These are phyloP conservation scores for Russula sp. DNA, from an alignment of 768 basidiomycete genomes.

Conservation along the genomic window DNA sequence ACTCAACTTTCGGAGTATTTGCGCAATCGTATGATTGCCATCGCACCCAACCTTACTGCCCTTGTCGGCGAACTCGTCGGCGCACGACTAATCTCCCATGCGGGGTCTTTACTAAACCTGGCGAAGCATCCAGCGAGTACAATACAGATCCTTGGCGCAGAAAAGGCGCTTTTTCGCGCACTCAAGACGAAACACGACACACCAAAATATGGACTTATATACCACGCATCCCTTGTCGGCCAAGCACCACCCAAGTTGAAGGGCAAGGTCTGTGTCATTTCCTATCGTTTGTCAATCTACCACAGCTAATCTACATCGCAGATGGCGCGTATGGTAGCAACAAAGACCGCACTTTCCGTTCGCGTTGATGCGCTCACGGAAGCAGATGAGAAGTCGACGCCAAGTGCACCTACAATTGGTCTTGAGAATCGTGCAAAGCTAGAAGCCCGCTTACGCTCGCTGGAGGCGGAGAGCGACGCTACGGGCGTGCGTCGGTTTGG, in stretches of 20 bases:
- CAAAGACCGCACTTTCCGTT: conserved; percentile 94
- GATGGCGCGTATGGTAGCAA: conserved; percentile 99
- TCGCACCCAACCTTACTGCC: conserved; percentile 94
- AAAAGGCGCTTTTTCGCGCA: conserved; percentile 74
- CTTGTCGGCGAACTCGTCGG: conserved; percentile 77
- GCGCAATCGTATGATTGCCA: conserved; percentile 95
- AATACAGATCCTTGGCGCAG: conserved; percentile 72
- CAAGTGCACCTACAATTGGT: conserved; percentile 80
- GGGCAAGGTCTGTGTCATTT: conserved; percentile 66
- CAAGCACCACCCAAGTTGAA: conserved; percentile 98
- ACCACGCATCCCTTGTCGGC: conserved; percentile 95
- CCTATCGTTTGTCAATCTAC: background rate
- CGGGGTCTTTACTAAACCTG: conserved; percentile 64
- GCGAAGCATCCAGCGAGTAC: conserved; percentile 79
- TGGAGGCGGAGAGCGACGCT: conserved; percentile 80
- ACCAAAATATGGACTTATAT: conserved; percentile 99
- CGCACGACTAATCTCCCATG: conserved; percentile 71
- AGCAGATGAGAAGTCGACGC: conserved; percentile 83
- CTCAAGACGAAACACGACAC: conserved; percentile 89
- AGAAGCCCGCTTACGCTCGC: conserved; percentile 85
- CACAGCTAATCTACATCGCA: conserved; percentile 33
- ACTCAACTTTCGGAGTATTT: conserved; percentile 95
- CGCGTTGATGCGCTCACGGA: conserved; percentile 97
- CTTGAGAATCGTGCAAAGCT: conserved; percentile 93
- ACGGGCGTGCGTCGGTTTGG: conserved; percentile 66